These are phyloP conservation scores for Podospora tetraspora DNA, from an alignment of 495 filamentous ascomycete genomes.

Conservation along the genomic window DNA sequence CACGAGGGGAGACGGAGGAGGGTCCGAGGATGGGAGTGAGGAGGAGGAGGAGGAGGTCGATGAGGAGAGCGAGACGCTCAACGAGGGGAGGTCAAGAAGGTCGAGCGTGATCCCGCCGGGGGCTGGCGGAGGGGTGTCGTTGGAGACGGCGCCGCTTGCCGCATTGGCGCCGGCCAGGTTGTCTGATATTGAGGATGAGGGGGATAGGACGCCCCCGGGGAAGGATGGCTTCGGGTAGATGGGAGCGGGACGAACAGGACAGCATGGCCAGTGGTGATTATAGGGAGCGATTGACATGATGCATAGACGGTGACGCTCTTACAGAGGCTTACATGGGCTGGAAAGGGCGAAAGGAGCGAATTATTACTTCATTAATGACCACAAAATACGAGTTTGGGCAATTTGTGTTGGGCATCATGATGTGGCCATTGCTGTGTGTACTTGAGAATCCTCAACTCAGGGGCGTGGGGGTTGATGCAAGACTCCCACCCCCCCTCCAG, in stretches of 20 bases:
- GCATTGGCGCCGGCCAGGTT: constrained; percentile 17
- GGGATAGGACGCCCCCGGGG: not conserved
- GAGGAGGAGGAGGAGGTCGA: constrained; percentile 44
- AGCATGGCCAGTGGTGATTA: not conserved
- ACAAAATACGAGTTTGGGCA: too few species aligned
- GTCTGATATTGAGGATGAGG: constrained; percentile 6
- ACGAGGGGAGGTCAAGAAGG: constrained; percentile 30
- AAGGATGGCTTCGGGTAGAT: constrained; percentile 27
- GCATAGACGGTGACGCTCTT: not conserved
- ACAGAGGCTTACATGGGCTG: not conserved
- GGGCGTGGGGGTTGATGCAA: too few species aligned
- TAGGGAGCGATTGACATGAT: not conserved
- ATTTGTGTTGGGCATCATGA: too few species aligned
- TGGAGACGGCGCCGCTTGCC: constrained; percentile 46
- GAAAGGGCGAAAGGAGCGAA: not conserved
- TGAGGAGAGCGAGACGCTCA: constrained; percentile 57
- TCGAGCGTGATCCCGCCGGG: constrained; percentile 38
- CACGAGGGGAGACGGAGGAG: constrained; percentile 20
- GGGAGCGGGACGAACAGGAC: not conserved
- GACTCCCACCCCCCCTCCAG: too few species aligned
- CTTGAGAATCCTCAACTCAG: too few species aligned
- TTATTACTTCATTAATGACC: constrained; percentile 1
- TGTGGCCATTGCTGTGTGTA: too few species aligned
- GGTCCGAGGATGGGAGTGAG: constrained; percentile 29
- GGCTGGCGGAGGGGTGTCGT: constrained; percentile 17